These are phyloP conservation scores for Kappamyces sp. DNA, from an alignment of 192 early-diverging fungal genomes.

Conservation along the genomic window DNA sequence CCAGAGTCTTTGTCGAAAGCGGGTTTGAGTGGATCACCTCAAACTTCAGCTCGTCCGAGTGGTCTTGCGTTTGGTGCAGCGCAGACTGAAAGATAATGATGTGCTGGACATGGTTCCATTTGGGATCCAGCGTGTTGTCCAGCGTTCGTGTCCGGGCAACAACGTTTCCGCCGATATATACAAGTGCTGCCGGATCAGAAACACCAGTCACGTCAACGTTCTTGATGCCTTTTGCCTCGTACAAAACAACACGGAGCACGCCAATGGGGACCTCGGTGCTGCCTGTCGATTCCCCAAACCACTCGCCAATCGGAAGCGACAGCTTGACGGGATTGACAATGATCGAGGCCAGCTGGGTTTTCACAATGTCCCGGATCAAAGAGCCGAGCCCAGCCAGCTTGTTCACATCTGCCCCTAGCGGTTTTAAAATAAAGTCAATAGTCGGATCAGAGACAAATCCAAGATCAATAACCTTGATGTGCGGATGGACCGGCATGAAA, in stretches of 20 bases:
- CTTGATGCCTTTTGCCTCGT: conserved; percentile 72
- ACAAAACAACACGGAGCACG: conserved; percentile 73
- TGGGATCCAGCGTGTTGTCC: conserved; percentile 67
- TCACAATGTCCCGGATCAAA: conserved; percentile 1
- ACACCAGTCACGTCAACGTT: conserved; percentile 84
- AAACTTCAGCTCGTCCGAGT: conserved; percentile 66
- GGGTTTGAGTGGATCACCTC: conserved; percentile 80
- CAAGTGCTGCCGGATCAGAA: conserved; percentile 79
- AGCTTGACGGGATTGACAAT: conserved; percentile 19
- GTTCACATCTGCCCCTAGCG: conserved; percentile 66
- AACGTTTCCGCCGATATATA: conserved; percentile 67
- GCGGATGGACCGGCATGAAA: conserved; percentile 79
- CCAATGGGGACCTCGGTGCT: conserved; percentile 66
- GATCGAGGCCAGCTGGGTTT: background rate
- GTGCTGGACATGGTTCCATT: conserved; percentile 76
- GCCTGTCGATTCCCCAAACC: conserved; percentile 11
- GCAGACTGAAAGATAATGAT: conserved; percentile 64
- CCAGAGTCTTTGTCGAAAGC: conserved; percentile 65
- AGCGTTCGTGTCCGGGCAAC: conserved; percentile 60
- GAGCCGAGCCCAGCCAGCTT: conserved; percentile 28
- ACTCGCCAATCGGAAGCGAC: conserved; percentile 11
- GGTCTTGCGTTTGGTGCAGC: conserved; percentile 17
- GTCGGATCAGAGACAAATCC: conserved; percentile 79
- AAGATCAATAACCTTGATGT: conserved; percentile 76
- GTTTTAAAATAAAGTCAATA: conserved; percentile 85